These are phyloP conservation scores for Debaryomyces maramus DNA, from an alignment of 805 yeast genomes.

Conservation along the genomic window DNA sequence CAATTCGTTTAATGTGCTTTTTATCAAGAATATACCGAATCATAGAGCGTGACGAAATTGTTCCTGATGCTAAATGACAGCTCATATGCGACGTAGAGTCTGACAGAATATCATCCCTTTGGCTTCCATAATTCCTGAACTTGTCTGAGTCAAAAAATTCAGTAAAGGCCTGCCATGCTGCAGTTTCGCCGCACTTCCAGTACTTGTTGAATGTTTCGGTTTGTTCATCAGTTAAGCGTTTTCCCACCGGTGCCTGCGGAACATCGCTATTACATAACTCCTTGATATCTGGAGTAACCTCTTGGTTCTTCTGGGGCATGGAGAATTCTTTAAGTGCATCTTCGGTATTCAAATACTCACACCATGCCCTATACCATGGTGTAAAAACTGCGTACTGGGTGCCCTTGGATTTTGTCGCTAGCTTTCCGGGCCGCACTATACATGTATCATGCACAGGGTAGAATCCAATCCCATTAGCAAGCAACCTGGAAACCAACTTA, in stretches of 20 bases:
- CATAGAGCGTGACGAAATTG: conserved; percentile 43
- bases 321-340: conserved; percentile 3
- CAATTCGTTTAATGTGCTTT: conserved; percentile 20
- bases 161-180: conserved; percentile 24
- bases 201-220: conserved; percentile 16
- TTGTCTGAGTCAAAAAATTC: conserved; percentile 22
- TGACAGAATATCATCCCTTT: conserved; percentile 28
- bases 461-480: conserved; percentile 19
- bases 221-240: background rate
- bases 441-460: conserved; percentile 40
- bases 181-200: conserved; percentile 36
- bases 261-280: background rate
- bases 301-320: background rate
- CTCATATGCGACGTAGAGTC: conserved; percentile 45
- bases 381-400: conserved; percentile 45
- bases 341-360: conserved; percentile 22
- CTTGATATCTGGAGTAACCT: background rate
- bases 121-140: conserved; percentile 29
- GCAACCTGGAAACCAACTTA: conserved; percentile 14
- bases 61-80: conserved; percentile 47
- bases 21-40: conserved; percentile 29
- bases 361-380: conserved; percentile 45
- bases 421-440: conserved; percentile 39
- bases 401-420: conserved; percentile 34
- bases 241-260: background rate